These are phyloP conservation scores for Chaetomium strumarium DNA, from an alignment of 2,329 filamentous ascomycete genomes.

Conservation along the genomic window DNA sequence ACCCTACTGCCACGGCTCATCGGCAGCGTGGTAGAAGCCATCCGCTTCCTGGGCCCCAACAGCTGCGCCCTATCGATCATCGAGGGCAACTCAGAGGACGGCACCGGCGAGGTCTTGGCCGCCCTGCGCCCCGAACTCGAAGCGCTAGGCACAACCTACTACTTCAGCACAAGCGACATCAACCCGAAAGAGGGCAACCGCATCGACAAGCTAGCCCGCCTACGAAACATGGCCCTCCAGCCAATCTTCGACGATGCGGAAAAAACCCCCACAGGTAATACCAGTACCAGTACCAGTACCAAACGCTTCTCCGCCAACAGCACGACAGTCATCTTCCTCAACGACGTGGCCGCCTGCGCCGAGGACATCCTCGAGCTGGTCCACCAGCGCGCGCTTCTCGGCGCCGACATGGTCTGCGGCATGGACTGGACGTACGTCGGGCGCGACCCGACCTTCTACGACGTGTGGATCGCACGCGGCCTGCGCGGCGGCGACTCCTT, in stretches of 20 bases:
- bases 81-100: conserved; percentile 50
- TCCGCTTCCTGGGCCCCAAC: conserved; percentile 44
- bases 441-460: conserved; percentile 46
- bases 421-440: conserved; percentile 52
- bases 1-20: conserved; percentile 45
- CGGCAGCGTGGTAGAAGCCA: conserved; percentile 44
- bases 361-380: conserved; percentile 54
- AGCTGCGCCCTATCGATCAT: conserved; percentile 50
- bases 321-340: conserved; percentile 44
- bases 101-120: conserved; percentile 45
- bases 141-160: conserved; percentile 33
- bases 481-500: conserved; percentile 47
- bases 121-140: conserved; percentile 37
- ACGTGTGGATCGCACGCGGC: conserved; percentile 49
- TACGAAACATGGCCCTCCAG: conserved; percentile 48
- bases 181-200: conserved; percentile 40
- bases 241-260: conserved; percentile 34
- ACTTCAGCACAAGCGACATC: conserved; percentile 37
- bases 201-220: conserved; percentile 41
- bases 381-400: conserved; percentile 40
- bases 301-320: neutral
- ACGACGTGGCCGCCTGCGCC: conserved; percentile 47
- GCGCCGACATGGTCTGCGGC: conserved; percentile 51
- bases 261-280: neutral
- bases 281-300: too few species aligned